Conservation (phyloP, 1,284 basidiomycete species). For the Cryptococcus sp. region DNA sequence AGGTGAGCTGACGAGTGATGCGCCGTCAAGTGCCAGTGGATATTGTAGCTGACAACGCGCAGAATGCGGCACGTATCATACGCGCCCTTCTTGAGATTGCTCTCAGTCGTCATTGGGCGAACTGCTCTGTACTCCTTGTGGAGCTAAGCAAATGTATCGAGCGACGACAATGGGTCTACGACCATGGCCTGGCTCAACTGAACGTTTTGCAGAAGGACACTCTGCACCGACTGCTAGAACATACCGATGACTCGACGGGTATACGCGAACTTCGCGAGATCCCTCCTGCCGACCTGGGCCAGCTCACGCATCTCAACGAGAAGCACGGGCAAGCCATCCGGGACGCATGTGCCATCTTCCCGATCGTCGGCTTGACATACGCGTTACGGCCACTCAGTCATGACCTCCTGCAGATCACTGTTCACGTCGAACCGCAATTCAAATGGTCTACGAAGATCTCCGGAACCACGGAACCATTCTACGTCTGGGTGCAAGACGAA, state of each 20-base stretch:
- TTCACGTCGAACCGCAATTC: constrained; percentile 70
- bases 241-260: constrained; percentile 76
- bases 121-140: constrained; percentile 76
- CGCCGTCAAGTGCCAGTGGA: background rate
- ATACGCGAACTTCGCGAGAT: constrained; percentile 75
- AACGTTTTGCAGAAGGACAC: constrained; percentile 72
- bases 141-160: constrained; percentile 92
- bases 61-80: constrained; percentile 90
- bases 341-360: constrained; percentile 83
- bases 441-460: constrained; percentile 82
- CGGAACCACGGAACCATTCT: constrained; percentile 81
- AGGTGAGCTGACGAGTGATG: constrained; percentile 58
- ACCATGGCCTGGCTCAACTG: constrained; percentile 86
- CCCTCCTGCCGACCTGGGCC: constrained; percentile 73
- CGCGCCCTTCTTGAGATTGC: constrained; percentile 93
- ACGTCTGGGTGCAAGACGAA: constrained; percentile 93
- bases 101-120: constrained; percentile 88
- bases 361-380: constrained; percentile 69
- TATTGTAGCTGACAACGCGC: constrained; percentile 10
- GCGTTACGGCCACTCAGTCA: constrained; percentile 77
- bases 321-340: constrained; percentile 77
- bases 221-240: constrained; percentile 74
- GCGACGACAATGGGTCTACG: constrained; percentile 92
- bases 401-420: constrained; percentile 77
- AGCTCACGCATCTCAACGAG: constrained; percentile 84